Percentiles rank a stretch among this genome's conserved stretches.
Conservation (phyloP, 768 basidiomycete genomes). For the Tylopilus rubrobrunneus region DNA sequence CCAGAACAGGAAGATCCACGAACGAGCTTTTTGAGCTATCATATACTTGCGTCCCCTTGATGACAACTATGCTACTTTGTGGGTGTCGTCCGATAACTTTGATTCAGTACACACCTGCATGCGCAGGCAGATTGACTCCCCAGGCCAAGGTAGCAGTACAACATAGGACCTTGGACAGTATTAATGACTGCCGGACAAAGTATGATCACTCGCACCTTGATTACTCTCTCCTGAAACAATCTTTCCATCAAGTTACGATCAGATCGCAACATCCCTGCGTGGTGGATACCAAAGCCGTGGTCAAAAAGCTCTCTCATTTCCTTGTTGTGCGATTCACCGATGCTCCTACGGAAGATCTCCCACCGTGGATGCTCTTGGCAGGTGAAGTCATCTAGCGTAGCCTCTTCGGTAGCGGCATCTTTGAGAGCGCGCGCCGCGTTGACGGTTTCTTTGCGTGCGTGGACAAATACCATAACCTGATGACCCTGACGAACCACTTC, state of each 20-base stretch:
- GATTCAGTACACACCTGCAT: constrained; percentile 62
- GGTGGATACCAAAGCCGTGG: constrained; percentile 92
- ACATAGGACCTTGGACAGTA: constrained; percentile 71
- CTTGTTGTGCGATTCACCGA: constrained; percentile 83
- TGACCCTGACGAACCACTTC: constrained; percentile 88
- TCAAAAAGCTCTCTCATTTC: constrained; percentile 97
- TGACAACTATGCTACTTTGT: constrained; percentile 57
- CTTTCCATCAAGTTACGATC: constrained; percentile 95
- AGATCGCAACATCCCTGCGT: constrained; percentile 94
- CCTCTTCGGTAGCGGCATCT: constrained; percentile 72
- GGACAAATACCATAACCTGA: constrained; percentile 99
- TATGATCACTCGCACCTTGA: constrained; percentile 60
- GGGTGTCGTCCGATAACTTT: constrained; percentile 2
- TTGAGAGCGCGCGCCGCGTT: constrained; percentile 80
- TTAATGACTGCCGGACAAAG: neutral
- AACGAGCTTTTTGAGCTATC: constrained; percentile 88
- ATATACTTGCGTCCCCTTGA: constrained; percentile 97
- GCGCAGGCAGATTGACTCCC: constrained; percentile 98
- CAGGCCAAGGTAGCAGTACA: constrained; percentile 98
- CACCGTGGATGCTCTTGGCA: constrained; percentile 79
- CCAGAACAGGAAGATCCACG: constrained; percentile 88
- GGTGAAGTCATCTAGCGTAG: constrained; percentile 71
- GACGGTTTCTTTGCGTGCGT: constrained; percentile 97
- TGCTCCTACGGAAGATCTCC: constrained; percentile 67
- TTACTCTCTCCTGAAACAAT: constrained; percentile 85